A percentile compares a stretch with the other conserved stretches of the same genome.
Conservation (phyloP, 2,329 filamentous ascomycete species). For the Zalaria sp. region DNA sequence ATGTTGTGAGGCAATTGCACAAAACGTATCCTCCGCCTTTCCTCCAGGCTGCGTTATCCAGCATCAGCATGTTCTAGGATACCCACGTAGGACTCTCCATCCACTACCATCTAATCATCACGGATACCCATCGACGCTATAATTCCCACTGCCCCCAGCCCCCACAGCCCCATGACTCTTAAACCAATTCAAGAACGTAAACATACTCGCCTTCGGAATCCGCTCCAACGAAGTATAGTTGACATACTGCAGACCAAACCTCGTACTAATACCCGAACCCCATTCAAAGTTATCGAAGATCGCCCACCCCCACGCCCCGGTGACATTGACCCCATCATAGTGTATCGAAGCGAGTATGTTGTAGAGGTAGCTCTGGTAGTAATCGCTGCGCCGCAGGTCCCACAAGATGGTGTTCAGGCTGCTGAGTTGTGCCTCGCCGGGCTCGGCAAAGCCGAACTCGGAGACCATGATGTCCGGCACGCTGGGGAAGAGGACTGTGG, state of each 20-base stretch:
- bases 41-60: too few species aligned
- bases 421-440: constrained; percentile 15
- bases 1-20: too few species aligned
- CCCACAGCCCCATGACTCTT: constrained; percentile 8
- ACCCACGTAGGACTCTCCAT: too few species aligned
- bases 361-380: constrained; percentile 20
- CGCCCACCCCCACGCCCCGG: constrained; percentile 19
- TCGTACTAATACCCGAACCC: constrained; percentile 17
- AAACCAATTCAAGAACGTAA: constrained; percentile 22
- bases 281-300: constrained; percentile 24
- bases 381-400: constrained; percentile 15
- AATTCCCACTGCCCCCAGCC: neutral
- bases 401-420: constrained; percentile 14
- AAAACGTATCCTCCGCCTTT: too few species aligned
- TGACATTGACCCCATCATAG: constrained; percentile 19
- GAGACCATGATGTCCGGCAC: constrained; percentile 25
- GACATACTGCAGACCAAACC: constrained; percentile 22
- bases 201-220: constrained; percentile 24
- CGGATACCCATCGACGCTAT: neutral
- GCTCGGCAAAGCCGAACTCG: constrained; percentile 23
- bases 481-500: constrained; percentile 25
- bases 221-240: constrained; percentile 22
- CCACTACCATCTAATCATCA: too few species aligned
- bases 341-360: constrained; percentile 19
- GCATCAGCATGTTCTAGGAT: too few species aligned